Evolutionary conservation across 2,329 filamentous ascomycete genomes (phyloP).

Genomic region (Diaporthe ilicicola): DNA sequence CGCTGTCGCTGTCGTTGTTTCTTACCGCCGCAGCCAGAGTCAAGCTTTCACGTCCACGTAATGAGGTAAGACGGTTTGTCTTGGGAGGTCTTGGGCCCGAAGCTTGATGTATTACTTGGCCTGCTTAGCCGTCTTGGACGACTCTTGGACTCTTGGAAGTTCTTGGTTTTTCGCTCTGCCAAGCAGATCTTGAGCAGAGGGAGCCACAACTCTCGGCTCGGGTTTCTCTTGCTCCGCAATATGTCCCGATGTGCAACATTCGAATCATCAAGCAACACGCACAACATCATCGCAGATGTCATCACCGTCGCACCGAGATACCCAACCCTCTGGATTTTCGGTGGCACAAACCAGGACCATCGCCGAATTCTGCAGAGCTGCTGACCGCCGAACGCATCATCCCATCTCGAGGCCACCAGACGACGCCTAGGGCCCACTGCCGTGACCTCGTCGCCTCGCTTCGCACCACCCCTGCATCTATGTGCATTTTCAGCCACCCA

Average conservation of each 20-base stretch:
- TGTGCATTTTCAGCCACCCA: conserved; percentile 10
- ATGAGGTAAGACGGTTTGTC: conserved; percentile 2
- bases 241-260: not conserved
- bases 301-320: not conserved
- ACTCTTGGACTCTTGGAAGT: conserved; percentile 2
- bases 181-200: conserved; percentile 6
- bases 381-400: not conserved
- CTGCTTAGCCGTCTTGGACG: conserved; percentile 12
- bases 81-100: conserved; percentile 15
- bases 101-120: conserved; percentile 18
- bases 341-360: too few relatives aligned
- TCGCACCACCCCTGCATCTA: not conserved
- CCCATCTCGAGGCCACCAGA: not conserved
- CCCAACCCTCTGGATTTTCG: not conserved
- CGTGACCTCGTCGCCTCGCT: not conserved
- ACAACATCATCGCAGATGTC: not conserved
- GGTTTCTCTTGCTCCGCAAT: not conserved
- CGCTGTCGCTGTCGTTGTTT: not conserved
- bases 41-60: not conserved
- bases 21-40: not conserved
- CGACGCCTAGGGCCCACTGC: not conserved
- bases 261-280: not conserved
- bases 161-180: not conserved
- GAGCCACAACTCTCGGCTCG: not conserved
- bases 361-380: not conserved